A percentile compares a stretch with the other conserved stretches of the same genome.
Evolutionary conservation across 2,329 filamentous ascomycete species (phyloP).

Genomic region (Apiospora pterosperma): DNA sequence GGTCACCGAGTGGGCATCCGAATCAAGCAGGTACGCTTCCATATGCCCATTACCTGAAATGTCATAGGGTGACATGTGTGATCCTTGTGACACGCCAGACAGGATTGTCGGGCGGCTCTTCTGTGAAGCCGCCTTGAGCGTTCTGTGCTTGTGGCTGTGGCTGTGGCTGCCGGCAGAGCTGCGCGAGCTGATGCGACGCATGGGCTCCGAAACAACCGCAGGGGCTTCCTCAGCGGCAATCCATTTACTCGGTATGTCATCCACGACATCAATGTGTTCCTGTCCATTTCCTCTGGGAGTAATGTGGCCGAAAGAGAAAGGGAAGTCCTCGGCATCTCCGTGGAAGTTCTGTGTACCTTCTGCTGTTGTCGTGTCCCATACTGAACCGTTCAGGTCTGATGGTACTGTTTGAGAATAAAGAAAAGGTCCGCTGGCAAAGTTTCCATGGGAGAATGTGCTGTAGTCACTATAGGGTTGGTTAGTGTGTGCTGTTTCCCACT

Average conservation of each 20-base stretch:
- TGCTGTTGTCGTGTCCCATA: slow-evolving; percentile 54
- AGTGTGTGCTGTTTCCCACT: slow-evolving; percentile 56
- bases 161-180: slow-evolving; percentile 36
- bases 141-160: slow-evolving; percentile 40
- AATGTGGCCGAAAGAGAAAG: slow-evolving; percentile 52
- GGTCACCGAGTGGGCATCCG: slow-evolving; percentile 43
- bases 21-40: slow-evolving; percentile 50
- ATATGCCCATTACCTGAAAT: slow-evolving; percentile 51
- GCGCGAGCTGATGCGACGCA: slow-evolving; percentile 42
- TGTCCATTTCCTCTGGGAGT: slow-evolving; percentile 46
- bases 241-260: slow-evolving; percentile 49
- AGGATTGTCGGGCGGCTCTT: slow-evolving; percentile 42
- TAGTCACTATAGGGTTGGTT: slow-evolving; percentile 51
- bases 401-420: slow-evolving; percentile 59
- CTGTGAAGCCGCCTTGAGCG: slow-evolving; percentile 37
- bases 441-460: slow-evolving; percentile 49
- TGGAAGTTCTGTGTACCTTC: slow-evolving; percentile 60
- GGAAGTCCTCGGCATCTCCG: slow-evolving; percentile 53
- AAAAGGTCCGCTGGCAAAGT: slow-evolving; percentile 51
- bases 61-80: slow-evolving; percentile 49
- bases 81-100: slow-evolving; percentile 44
- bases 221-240: slow-evolving; percentile 32
- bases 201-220: slow-evolving; percentile 37
- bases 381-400: slow-evolving; percentile 51
- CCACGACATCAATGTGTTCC: slow-evolving; percentile 43